Evolutionary conservation across 2,329 filamentous ascomycete species (phyloP).

Genomic region (Botrytis paeoniae): DNA sequence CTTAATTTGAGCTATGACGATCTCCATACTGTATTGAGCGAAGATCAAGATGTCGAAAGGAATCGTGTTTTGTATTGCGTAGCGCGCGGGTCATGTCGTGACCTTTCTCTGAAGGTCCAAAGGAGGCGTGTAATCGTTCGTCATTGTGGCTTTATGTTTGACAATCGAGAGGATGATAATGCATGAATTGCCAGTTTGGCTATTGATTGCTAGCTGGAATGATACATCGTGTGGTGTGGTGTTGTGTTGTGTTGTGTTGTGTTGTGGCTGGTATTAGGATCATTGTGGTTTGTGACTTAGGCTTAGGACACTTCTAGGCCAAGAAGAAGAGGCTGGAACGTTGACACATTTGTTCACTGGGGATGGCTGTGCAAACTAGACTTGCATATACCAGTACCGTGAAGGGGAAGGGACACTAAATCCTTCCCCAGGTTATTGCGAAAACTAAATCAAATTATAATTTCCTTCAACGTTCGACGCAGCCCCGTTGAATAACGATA

Average conservation of each 20-base stretch:
- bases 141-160: neutral
- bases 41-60: neutral
- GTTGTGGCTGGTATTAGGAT: neutral
- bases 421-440: neutral
- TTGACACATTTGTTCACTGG: neutral
- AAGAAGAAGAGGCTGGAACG: neutral
- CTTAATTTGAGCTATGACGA: conserved; percentile 9
- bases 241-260: neutral
- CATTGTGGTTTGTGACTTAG: neutral
- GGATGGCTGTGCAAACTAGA: neutral
- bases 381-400: neutral
- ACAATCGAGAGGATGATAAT: neutral
- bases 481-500: neutral
- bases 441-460: neutral
- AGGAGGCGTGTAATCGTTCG: conserved; percentile 5
- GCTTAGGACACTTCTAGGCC: neutral
- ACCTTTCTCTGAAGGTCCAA: neutral
- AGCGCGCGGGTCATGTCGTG: conserved; percentile 1
- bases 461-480: neutral
- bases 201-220: neutral
- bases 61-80: conserved; percentile 8
- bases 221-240: neutral
- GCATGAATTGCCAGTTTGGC: neutral
- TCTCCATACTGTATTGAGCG: neutral
- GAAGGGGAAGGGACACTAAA: neutral